A percentile compares a stretch with the other conserved stretches of the same genome.
Evolutionary conservation across 371 early-diverging fungal species (phyloP).

Genomic region (Rhizomucor miehei): DNA sequence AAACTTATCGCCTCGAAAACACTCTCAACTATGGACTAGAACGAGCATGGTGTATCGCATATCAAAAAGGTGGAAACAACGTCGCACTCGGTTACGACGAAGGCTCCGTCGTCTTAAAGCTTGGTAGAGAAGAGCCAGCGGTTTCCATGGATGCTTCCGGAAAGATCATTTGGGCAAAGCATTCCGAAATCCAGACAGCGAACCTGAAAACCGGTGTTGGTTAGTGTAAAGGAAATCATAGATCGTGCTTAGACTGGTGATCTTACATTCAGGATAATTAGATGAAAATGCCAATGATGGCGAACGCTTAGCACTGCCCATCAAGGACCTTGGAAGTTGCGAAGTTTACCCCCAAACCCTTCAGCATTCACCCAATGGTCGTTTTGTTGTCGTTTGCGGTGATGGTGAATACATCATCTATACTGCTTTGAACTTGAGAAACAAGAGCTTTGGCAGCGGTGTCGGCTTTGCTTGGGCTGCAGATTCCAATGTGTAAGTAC

Average conservation of each 20-base stretch:
- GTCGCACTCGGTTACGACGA: conserved; percentile 96
- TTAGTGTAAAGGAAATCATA: conserved; percentile 13
- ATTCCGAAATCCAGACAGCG: conserved; percentile 93
- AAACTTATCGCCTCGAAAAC: conserved; percentile 94
- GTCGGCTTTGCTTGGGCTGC: conserved; percentile 96
- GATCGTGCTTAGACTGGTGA: not conserved
- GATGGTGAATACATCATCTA: conserved; percentile 99
- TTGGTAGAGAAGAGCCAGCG: conserved; percentile 96
- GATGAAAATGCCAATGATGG: conserved; percentile 86
- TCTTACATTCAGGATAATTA: conserved; percentile 13
- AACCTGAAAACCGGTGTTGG: conserved; percentile 80
- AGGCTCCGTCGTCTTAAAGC: conserved; percentile 90
- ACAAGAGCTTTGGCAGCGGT: conserved; percentile 96
- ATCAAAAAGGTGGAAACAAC: conserved; percentile 82
- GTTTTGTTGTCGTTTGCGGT: conserved; percentile 98
- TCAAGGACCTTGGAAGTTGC: conserved; percentile 96
- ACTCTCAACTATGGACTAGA: conserved; percentile 96
- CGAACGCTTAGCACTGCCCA: conserved; percentile 79
- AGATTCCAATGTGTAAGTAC: conserved; percentile 82
- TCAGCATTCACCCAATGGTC: conserved; percentile 97
- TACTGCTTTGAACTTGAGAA: conserved; percentile 98
- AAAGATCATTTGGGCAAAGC: conserved; percentile 97
- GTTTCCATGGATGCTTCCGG: conserved; percentile 96
- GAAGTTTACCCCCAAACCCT: conserved; percentile 96
- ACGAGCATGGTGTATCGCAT: conserved; percentile 93